phyloP scores from a whole-genome alignment of 2,329 filamentous ascomycete species.

The Aspergillus felis region DNA sequence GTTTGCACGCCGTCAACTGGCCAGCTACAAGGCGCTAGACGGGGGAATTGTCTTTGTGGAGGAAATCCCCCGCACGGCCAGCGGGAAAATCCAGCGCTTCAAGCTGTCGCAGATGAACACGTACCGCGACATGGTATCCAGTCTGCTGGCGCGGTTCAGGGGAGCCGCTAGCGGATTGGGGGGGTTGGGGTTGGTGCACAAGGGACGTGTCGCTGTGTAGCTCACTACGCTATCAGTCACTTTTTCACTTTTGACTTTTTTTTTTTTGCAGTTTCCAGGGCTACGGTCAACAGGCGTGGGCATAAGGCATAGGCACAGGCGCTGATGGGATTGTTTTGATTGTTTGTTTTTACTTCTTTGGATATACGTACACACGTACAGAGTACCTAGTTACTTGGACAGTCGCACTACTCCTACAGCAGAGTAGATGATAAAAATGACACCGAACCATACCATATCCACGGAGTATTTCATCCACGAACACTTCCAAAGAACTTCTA shows the following conservation, averaged over 20 bases:
- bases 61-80: constrained; percentile 46
- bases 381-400: background rate
- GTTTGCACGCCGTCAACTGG: constrained; percentile 39
- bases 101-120: constrained; percentile 38
- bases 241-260: background rate
- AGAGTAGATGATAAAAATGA: background rate
- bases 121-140: constrained; percentile 35
- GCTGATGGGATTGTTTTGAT: background rate
- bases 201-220: constrained; percentile 20
- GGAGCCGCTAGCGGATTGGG: constrained; percentile 16
- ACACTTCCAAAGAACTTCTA: too few relatives aligned
- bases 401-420: background rate
- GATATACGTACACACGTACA: too few relatives aligned
- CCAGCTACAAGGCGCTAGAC: constrained; percentile 47
- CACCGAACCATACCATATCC: too few relatives aligned
- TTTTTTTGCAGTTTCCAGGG: background rate
- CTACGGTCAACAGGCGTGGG: background rate
- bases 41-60: constrained; percentile 48
- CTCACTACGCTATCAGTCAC: background rate
- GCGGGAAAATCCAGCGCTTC: constrained; percentile 48
- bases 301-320: background rate
- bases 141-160: constrained; percentile 23
- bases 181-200: constrained; percentile 19
- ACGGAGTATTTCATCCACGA: too few relatives aligned
- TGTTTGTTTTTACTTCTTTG: too few relatives aligned